Base-by-base conservation (phyloP, 768 basidiomycete species). In the Xerocomus spinulosus region DNA sequence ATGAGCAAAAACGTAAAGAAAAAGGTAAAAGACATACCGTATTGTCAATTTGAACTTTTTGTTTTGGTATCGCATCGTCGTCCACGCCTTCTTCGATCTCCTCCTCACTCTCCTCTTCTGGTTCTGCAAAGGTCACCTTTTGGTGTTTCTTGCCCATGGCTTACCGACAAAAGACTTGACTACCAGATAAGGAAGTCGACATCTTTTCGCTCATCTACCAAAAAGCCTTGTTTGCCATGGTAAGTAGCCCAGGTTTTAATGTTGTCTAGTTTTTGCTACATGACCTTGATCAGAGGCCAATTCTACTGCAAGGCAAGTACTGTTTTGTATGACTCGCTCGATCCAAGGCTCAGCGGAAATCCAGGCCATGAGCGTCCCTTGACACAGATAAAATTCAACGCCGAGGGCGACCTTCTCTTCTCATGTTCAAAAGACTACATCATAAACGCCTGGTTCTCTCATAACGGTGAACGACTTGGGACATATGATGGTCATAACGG, bases 401-500 rank as follows among this genome's bases (percentile, higher is more conserved):
- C 76, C 44, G 96, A 98, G 63, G 96, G 96, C 55, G 96, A 98
- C 70, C 77, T 99, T 14, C 76, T 99, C 42, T 96, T 99, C 70
- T 85, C 92, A 20, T 91, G 87, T 63, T 92, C 92, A 58, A 99
- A 99, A 77, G 96, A 99, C 68, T 80, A 87, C 60, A 68, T 90
- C 57, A 89, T 97, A 67, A 97, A 96, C 64, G 93, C 92, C 42
- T 98, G 95, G 95, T 96, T 80, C 68, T 85, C 93, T 12, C 91
- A 95, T 60, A 99, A 99, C 60, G 96, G 96, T 42, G 96, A 98
- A 74, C 78, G 96, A 49, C 70, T 99, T 59, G 96, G 96, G 29
- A 99, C 96, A 49, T 98, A 96, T 63, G 83, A 90, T 38, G 96
- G 93, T 33, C 84, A 96, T 69, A 99, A 98, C 61, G 96, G 96